These are phyloP conservation scores for Glutinoglossum americanum DNA, from an alignment of 495 filamentous ascomycete genomes.

Conservation along the genomic window DNA sequence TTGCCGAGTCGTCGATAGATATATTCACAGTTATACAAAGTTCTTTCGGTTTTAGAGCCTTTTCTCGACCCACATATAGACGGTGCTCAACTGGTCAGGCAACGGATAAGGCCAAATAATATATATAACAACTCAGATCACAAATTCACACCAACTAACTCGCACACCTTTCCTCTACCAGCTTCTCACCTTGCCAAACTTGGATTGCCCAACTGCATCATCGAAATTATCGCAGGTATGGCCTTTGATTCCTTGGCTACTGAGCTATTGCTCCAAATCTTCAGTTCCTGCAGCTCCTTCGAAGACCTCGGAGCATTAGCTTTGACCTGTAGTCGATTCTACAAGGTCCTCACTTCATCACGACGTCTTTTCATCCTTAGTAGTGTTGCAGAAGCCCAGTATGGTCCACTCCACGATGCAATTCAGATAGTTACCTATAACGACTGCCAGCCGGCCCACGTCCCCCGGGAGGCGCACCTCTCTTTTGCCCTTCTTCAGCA, in stretches of 20 bases:
- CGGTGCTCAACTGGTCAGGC: neutral
- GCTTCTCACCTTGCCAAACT: neutral
- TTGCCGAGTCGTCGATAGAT: neutral
- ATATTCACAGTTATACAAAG: neutral
- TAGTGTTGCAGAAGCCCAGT: constrained; percentile 31
- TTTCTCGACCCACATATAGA: neutral
- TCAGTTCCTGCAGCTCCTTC: constrained; percentile 29
- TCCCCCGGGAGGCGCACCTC: constrained; percentile 24
- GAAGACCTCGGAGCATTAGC: constrained; percentile 31
- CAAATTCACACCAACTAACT: neutral
- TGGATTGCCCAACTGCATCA: constrained; percentile 1
- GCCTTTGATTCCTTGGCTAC: constrained; percentile 30
- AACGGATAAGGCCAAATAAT: neutral
- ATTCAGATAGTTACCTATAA: constrained; percentile 38
- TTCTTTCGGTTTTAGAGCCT: neutral
- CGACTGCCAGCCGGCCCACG: constrained; percentile 30
- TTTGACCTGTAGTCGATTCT: constrained; percentile 30
- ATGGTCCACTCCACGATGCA: constrained; percentile 36
- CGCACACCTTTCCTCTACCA: neutral
- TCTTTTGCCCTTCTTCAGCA: constrained; percentile 34
- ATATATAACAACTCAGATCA: neutral
- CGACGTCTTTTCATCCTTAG: constrained; percentile 32
- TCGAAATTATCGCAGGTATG: constrained; percentile 15
- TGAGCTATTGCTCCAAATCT: constrained; percentile 40
- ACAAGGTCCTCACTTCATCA: constrained; percentile 27